phyloP scores from a whole-genome alignment of 108 stramenopile species.

The Aureococcus anophagefferens region DNA sequence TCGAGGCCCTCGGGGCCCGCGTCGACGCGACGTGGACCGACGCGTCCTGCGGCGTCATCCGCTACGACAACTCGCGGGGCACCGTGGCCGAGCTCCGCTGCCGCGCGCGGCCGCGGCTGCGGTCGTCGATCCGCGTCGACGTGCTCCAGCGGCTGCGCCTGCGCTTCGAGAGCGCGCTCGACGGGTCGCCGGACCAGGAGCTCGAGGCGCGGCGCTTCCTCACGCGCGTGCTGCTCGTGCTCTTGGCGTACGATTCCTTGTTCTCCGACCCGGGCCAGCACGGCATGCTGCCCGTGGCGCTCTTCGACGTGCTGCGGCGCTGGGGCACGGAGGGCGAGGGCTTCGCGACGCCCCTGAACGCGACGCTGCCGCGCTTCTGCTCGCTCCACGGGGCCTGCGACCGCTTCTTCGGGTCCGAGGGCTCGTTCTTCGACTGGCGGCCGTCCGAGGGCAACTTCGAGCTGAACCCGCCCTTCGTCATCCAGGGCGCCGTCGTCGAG shows the following conservation, averaged over 20 bases:
- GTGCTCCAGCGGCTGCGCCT: too few species aligned
- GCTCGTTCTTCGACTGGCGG: background rate
- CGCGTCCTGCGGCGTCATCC: too few species aligned
- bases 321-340: background rate
- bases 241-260: background rate
- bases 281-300: background rate
- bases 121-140: too few species aligned
- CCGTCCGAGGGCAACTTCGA: background rate
- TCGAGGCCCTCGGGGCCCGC: too few species aligned
- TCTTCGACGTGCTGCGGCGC: background rate
- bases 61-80: too few species aligned
- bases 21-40: too few species aligned
- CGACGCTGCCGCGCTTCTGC: background rate
- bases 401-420: background rate
- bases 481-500: background rate
- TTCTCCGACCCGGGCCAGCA: background rate
- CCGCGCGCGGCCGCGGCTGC: too few species aligned
- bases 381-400: background rate
- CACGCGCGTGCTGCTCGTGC: too few species aligned
- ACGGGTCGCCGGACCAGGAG: too few species aligned
- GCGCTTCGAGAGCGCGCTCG: too few species aligned
- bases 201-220: too few species aligned
- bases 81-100: too few species aligned
- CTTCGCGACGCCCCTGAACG: background rate
- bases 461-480: background rate